Evolutionary conservation across 257 asterid species (phyloP), one percentile per base, ranked within the genome.

Genomic region (Oldenlandia corymbosa): DNA sequence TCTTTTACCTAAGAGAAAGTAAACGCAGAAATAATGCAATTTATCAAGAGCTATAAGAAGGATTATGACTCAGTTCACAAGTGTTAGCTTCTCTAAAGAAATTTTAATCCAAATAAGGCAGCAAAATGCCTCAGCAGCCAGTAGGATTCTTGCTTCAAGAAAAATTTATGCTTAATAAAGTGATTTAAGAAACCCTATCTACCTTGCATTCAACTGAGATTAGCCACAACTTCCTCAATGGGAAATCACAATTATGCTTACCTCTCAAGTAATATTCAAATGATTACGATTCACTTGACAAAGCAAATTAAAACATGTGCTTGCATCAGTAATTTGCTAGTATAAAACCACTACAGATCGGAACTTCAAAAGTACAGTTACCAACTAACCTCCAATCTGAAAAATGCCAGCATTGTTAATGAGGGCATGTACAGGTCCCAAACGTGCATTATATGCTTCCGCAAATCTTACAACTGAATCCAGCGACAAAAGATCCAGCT

Each of bases 341-440:
- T 14, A 36, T 17, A 16, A 41, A 10, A 32, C 39, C 56, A n/a
- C 32, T 5, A 58, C 32, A 17, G 31, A 2, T 37, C 11, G 20
- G 34, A 20, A 56, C 57, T 7, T 24, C 7, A 16, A 30, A 42
- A 7, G 20, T 20, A 55, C 9, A 10, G 13, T 34, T 32, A 43
- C 49, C 26, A 42, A 68, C 80, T 73, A 56, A 84, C 90, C 96
- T 73, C 99, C 95, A 60, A 92, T 87, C 10, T 96, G 78, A 80
- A 87, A 89, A 75, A 92, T 87, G 74, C 97, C 99, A 21, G 99
- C 97, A 77, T 92, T 89, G 58, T 92, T 92, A 68, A 92, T 84
- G 69, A 92, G 91, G 36, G 84, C 95, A 50, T 89, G 94, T 58
- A 92, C 68, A 63, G 88, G 90, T 34, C 77, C 85, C 54, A 77